Evolutionary conservation across 2,329 filamentous ascomycete genomes (phyloP).

Genomic region (Leptographium lundbergii): DNA sequence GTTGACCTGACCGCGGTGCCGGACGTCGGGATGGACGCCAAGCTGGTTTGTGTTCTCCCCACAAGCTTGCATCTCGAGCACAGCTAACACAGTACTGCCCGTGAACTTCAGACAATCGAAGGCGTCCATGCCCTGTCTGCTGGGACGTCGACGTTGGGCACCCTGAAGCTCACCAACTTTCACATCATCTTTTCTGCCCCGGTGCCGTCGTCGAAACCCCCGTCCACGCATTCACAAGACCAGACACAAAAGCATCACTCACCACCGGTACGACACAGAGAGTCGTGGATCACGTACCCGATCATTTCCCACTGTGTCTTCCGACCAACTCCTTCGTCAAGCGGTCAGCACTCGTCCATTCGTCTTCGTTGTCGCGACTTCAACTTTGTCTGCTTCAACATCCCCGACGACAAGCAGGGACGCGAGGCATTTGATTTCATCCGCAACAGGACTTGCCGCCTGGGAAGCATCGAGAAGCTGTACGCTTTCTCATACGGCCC

Average conservation of each 20-base stretch:
- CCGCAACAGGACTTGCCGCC: constrained; percentile 64
- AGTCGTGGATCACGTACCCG: constrained; percentile 90
- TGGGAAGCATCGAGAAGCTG: constrained; percentile 74
- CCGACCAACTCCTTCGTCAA: constrained; percentile 56
- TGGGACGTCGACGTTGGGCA: constrained; percentile 43
- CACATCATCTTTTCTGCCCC: constrained; percentile 44
- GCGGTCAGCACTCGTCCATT: constrained; percentile 66
- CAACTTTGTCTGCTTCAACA: constrained; percentile 84
- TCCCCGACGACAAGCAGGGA: constrained; percentile 59
- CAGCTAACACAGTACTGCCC: background rate
- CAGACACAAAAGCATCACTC: constrained; percentile 11
- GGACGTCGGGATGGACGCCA: constrained; percentile 1
- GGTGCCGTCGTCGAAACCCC: constrained; percentile 19
- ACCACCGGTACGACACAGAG: constrained; percentile 27
- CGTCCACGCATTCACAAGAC: constrained; percentile 9
- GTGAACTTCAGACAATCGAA: constrained; percentile 32
- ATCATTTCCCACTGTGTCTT: constrained; percentile 75
- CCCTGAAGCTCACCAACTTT: constrained; percentile 48
- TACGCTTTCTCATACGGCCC: constrained; percentile 83
- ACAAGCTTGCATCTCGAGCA: background rate
- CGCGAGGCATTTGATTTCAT: constrained; percentile 83
- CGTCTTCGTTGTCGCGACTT: constrained; percentile 87
- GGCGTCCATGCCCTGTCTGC: constrained; percentile 48
- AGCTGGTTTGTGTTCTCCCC: background rate
- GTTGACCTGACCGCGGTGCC: background rate